A percentile compares a stretch with the other conserved stretches of the same genome.
Evolutionary conservation across 23 red algal genomes (phyloP).

Genomic region (Chondrus crispus): DNA sequence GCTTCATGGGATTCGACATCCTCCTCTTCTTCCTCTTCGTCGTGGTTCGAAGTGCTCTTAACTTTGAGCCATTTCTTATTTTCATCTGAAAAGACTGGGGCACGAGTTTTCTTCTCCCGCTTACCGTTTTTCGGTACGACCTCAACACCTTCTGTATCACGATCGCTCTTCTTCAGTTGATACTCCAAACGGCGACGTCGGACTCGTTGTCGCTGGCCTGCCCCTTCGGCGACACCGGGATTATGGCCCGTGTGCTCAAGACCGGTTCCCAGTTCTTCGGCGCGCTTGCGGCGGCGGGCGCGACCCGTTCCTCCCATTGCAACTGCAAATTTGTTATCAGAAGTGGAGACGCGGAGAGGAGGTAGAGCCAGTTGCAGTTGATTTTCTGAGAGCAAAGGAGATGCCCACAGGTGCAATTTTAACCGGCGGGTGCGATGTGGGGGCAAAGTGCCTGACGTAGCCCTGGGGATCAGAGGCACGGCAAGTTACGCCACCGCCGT

Average conservation of each 20-base stretch:
- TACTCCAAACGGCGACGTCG: conserved; percentile 44
- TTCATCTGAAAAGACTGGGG: not conserved
- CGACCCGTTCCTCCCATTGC: conserved; percentile 86
- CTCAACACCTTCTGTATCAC: conserved; percentile 5
- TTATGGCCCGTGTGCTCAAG: conserved; percentile 43
- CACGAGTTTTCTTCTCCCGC: not conserved
- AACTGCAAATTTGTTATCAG: too few relatives aligned
- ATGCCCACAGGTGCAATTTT: too few relatives aligned
- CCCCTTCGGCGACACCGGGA: conserved; percentile 11
- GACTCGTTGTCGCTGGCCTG: conserved; percentile 17
- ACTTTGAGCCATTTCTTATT: not conserved
- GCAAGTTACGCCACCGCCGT: too few relatives aligned
- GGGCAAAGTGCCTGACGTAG: too few relatives aligned
- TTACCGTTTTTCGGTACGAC: not conserved
- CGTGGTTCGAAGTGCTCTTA: not conserved
- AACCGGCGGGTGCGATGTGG: too few relatives aligned
- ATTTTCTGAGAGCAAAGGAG: too few relatives aligned
- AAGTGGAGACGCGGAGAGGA: too few relatives aligned
- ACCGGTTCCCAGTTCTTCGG: conserved; percentile 65
- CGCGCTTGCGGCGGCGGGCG: conserved; percentile 49
- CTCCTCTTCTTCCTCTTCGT: not conserved
- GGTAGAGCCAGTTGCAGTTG: too few relatives aligned
- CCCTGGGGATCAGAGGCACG: too few relatives aligned
- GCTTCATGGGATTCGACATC: not conserved
- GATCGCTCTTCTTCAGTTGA: conserved; percentile 33